Base-by-base conservation (phyloP, 768 basidiomycete species). In the Chiua virens region DNA sequence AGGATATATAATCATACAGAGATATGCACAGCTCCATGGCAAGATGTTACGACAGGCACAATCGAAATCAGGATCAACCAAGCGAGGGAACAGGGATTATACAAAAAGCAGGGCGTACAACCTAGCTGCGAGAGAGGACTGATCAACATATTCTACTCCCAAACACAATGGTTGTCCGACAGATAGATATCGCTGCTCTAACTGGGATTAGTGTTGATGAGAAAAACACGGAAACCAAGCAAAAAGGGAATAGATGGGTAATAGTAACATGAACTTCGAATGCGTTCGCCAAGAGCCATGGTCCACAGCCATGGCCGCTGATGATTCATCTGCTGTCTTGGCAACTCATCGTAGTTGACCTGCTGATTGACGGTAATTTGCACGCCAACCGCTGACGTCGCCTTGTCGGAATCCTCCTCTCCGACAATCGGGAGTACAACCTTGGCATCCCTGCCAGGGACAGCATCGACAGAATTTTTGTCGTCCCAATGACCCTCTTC, bases 311-410 rank as follows among this genome's bases (percentile, higher is more conserved):
- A 18, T 15, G 17, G 8, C 34, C 35, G 21, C n/a, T 25, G 30
- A 27, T 8, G 10, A 13, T 23, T 58, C 48, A 67, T 37, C 56
- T 55, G 38, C 49, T n/a, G 58, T 14, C 53, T 54, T 6, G 58
- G 53, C 21, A 46, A 1, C 6, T 67, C 61, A 48, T 80, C 79
- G 49, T 80, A 82, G 23, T 79, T 79, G 44, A 83, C 71, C 57
- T 84, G 76, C 36, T 76, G 67, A 52, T 84, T 77, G 47, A 84
- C 75, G 1, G 81, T 82, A 49, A 84, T 73, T 57, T 81, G 82
- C 32, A 84, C 80, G n/a, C 81, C 82, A 64, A 61, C 58, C 0
- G 60, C 53, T 25, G 63, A 58, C 10, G 50, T 50, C 5, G 55
- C 45, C 47, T 28, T 57, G 34, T 57, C 63, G 1, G 59, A 53